These are phyloP conservation scores for Exophiala calicioides DNA, from an alignment of 2,329 filamentous ascomycete genomes.

Conservation along the genomic window DNA sequence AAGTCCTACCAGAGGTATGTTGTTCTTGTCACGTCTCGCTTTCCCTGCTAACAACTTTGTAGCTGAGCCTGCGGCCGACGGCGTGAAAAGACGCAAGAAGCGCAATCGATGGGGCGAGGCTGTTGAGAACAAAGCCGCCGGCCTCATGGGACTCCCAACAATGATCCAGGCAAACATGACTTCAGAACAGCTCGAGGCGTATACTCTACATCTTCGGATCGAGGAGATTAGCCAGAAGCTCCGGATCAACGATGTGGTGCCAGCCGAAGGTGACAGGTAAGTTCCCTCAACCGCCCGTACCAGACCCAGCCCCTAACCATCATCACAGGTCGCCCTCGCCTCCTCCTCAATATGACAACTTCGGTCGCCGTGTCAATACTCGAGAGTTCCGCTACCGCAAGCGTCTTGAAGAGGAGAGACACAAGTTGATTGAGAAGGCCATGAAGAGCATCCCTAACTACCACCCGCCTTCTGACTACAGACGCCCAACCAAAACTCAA, in stretches of 20 bases:
- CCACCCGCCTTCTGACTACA: slow-evolving; percentile 96
- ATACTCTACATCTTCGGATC: slow-evolving; percentile 92
- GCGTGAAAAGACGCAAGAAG: slow-evolving; percentile 90
- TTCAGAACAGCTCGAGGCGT: slow-evolving; percentile 95
- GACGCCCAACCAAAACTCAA: slow-evolving; percentile 98
- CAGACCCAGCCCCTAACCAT: slow-evolving; percentile 21
- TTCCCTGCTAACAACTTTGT: slow-evolving; percentile 32
- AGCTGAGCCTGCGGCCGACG: slow-evolving; percentile 64
- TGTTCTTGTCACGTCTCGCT: slow-evolving; percentile 1
- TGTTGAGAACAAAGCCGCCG: slow-evolving; percentile 96
- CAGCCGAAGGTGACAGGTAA: slow-evolving; percentile 91
- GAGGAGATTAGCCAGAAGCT: slow-evolving; percentile 99
- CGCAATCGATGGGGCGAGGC: slow-evolving; percentile 98
- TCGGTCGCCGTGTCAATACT: slow-evolving; percentile 98
- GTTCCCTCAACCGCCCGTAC: slow-evolving; percentile 37
- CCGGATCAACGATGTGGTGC: slow-evolving; percentile 97
- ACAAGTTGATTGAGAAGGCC: slow-evolving; percentile 97
- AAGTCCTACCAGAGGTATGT: slow-evolving; percentile 79
- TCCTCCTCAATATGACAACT: slow-evolving; percentile 97
- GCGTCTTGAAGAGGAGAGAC: slow-evolving; percentile 95
- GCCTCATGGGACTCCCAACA: slow-evolving; percentile 94
- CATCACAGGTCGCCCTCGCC: slow-evolving; percentile 84
- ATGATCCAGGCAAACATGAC: slow-evolving; percentile 98
- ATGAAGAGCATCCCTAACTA: slow-evolving; percentile 99
- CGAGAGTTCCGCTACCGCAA: slow-evolving; percentile 98